A percentile compares a stretch with the other conserved stretches of the same genome.
These are phyloP conservation scores for Candida xyloterini DNA, from an alignment of 805 yeast genomes.

Conservation along the genomic window DNA sequence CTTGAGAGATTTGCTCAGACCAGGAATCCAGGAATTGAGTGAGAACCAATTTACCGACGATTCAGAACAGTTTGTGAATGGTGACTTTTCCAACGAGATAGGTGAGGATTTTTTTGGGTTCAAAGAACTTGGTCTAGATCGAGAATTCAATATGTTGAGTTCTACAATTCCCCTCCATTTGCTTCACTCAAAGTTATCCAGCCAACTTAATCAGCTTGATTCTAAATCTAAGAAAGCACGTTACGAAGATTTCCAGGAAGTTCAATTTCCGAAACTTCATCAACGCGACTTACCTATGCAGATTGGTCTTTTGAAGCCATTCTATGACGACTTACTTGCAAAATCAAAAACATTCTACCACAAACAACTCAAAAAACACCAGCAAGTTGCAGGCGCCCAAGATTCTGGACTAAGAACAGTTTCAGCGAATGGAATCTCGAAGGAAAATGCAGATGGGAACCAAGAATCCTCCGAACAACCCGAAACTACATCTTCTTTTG, in stretches of 20 bases:
- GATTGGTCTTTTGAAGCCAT: slow-evolving; percentile 57
- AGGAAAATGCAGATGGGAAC: background rate
- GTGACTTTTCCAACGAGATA: slow-evolving; percentile 88
- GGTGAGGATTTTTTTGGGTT: slow-evolving; percentile 99
- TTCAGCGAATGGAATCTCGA: slow-evolving; percentile 11
- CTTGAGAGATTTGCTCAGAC: slow-evolving; percentile 78
- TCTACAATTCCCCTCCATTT: slow-evolving; percentile 87
- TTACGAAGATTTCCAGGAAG: slow-evolving; percentile 63
- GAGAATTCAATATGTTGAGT: slow-evolving; percentile 81
- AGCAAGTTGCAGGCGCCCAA: slow-evolving; percentile 14
- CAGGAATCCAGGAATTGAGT: slow-evolving; percentile 63
- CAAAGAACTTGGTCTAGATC: slow-evolving; percentile 87
- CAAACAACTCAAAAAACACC: slow-evolving; percentile 42
- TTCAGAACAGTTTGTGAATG: slow-evolving; percentile 90
- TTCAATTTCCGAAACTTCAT: slow-evolving; percentile 49
- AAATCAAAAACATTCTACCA: slow-evolving; percentile 42
- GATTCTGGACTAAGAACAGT: background rate
- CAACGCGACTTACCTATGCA: slow-evolving; percentile 51
- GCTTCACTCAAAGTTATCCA: slow-evolving; percentile 71
- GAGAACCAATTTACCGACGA: slow-evolving; percentile 84
- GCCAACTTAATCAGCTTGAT: slow-evolving; percentile 46
- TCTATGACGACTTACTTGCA: slow-evolving; percentile 40
- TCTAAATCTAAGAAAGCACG: slow-evolving; percentile 48
- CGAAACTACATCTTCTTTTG: slow-evolving; percentile 19
- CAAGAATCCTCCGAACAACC: background rate